phyloP scores from a whole-genome alignment of 139 green algal species.

The Nannochloris sp. region DNA sequence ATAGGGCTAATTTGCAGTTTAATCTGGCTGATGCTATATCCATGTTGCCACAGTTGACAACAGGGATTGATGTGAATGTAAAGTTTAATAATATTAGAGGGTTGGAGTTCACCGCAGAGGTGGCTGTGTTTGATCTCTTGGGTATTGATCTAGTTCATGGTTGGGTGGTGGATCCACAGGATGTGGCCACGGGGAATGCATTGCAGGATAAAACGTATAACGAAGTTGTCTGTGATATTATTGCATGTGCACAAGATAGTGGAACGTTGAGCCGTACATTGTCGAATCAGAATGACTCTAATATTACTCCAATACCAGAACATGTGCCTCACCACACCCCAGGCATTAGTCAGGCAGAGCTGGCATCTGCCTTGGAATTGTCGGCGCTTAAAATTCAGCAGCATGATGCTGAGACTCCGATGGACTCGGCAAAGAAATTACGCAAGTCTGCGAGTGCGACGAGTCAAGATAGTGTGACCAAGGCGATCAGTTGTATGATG shows the following conservation, averaged over 20 bases:
- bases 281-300: no score
- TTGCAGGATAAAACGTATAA: conserved; percentile 67
- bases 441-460: not conserved
- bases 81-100: conserved; percentile 49
- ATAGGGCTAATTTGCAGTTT: conserved; percentile 47
- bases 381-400: not conserved
- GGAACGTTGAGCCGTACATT: not conserved
- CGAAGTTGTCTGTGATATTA: conserved; percentile 58
- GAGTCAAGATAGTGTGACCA: conserved; percentile 16
- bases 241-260: conserved; percentile 30
- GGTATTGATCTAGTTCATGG: conserved; percentile 86
- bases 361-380: not conserved
- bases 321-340: conserved; percentile 6
- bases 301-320: conserved; percentile 12
- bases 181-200: conserved; percentile 12
- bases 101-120: conserved; percentile 66
- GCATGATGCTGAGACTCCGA: not conserved
- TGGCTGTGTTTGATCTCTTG: conserved; percentile 92
- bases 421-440: not conserved
- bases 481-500: conserved; percentile 23
- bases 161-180: conserved; percentile 78
- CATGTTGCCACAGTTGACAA: conserved; percentile 64
- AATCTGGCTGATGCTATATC: conserved; percentile 51
- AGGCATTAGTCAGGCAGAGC: not conserved
- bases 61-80: conserved; percentile 95